phyloP scores from a whole-genome alignment of 2,329 filamentous ascomycete genomes.

The Claviceps pazoutovae region DNA sequence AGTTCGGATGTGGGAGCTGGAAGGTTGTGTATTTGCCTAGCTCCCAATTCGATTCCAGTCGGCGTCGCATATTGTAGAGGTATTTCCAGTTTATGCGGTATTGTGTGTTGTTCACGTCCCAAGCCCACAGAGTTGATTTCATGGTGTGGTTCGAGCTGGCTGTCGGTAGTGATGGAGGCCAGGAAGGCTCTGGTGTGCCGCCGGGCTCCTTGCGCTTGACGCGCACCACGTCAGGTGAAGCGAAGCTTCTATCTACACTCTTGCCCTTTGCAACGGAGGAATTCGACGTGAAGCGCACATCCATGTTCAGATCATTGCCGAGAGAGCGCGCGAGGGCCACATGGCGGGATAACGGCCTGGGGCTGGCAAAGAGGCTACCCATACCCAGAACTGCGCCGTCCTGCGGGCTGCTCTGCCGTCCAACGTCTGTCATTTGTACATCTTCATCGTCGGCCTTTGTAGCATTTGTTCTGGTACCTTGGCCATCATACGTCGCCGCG shows the following conservation, averaged over 20 bases:
- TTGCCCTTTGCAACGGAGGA: constrained; percentile 13
- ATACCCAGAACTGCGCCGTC: constrained; percentile 10
- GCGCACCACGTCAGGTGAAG: constrained; percentile 15
- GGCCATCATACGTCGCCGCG: constrained; percentile 33
- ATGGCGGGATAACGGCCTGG: constrained; percentile 17
- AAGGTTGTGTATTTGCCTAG: constrained; percentile 72
- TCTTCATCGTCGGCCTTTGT: constrained; percentile 36
- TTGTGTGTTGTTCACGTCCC: constrained; percentile 30
- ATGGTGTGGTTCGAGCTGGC: constrained; percentile 20
- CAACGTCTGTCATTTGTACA: constrained; percentile 30
- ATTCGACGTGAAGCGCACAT: constrained; percentile 9
- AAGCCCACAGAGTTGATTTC: constrained; percentile 36
- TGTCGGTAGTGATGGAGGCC: constrained; percentile 16
- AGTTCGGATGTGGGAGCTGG: constrained; percentile 71
- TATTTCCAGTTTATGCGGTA: constrained; percentile 82
- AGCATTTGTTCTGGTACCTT: constrained; percentile 39
- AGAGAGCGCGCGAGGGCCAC: constrained; percentile 11
- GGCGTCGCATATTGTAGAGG: constrained; percentile 74
- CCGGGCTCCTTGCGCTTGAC: constrained; percentile 24
- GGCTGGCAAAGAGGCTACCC: constrained; percentile 22
- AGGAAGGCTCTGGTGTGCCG: constrained; percentile 17
- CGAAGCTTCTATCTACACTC: constrained; percentile 16
- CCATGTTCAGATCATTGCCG: constrained; percentile 18
- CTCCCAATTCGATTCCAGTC: constrained; percentile 85
- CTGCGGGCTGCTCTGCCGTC: constrained; percentile 9